phyloP scores from a whole-genome alignment of 768 basidiomycete species.

The Podaxis rugospora region DNA sequence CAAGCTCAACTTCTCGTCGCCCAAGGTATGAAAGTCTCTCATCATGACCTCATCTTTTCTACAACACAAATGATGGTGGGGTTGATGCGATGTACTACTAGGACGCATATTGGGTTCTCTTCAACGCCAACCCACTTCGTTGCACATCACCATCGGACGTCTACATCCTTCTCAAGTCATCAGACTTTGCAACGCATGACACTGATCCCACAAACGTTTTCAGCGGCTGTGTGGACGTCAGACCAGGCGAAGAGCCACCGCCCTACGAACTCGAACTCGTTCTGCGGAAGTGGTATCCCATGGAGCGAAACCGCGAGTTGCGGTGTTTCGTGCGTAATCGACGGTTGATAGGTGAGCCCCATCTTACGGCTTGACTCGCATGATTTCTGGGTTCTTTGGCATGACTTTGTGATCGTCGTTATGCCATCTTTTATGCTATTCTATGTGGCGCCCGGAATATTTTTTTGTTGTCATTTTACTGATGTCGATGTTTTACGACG shows the following conservation, averaged over 20 bases:
- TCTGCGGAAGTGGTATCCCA: constrained; percentile 83
- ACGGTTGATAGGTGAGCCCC: constrained; percentile 60
- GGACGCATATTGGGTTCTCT: constrained; percentile 93
- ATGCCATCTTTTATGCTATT: neutral
- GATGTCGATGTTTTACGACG: neutral
- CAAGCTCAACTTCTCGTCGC: constrained; percentile 95
- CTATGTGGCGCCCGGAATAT: neutral
- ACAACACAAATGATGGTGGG: neutral
- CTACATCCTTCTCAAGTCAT: constrained; percentile 89
- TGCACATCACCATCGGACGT: constrained; percentile 88
- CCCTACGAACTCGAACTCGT: constrained; percentile 76
- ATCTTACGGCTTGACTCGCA: neutral
- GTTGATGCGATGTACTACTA: constrained; percentile 23
- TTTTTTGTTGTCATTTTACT: neutral
- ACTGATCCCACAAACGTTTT: constrained; percentile 59
- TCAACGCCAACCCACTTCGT: constrained; percentile 77
- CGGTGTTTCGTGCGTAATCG: constrained; percentile 85
- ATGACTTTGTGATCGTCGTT: neutral
- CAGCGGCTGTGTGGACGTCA: constrained; percentile 44
- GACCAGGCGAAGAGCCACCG: constrained; percentile 7
- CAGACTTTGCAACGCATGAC: constrained; percentile 85
- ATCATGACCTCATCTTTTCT: neutral
- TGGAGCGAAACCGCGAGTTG: constrained; percentile 82
- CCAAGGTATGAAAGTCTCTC: constrained; percentile 48
- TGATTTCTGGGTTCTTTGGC: neutral